phyloP scores from a whole-genome alignment of 176 grass and related monocot genomes.

The Oryza australiensis region DNA sequence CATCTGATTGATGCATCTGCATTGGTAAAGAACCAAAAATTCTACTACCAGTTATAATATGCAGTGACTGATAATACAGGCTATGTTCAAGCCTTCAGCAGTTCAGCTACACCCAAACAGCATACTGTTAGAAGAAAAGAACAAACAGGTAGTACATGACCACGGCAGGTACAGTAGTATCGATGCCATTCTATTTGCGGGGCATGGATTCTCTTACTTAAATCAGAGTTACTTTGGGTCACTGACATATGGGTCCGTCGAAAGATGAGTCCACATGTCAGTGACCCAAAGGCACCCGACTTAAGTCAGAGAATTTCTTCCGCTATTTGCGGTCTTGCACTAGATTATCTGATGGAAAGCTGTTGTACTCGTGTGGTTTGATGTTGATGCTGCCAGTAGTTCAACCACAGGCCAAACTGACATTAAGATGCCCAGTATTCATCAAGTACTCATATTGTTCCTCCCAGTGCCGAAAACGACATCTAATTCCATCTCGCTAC shows the following conservation, averaged over 20 bases:
- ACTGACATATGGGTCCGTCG: no score
- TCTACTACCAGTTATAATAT: background rate
- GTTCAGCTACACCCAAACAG: background rate
- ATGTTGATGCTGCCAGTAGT: background rate
- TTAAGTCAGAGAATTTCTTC: no score
- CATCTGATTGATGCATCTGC: conserved; percentile 21
- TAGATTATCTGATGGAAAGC: background rate
- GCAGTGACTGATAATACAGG: background rate
- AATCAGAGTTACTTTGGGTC: no score
- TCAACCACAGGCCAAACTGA: background rate
- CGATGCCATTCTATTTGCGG: background rate
- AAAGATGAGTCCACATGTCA: no score
- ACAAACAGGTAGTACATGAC: background rate
- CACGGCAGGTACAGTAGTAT: background rate
- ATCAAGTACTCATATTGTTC: no score
- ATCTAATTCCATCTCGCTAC: no score
- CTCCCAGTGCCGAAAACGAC: no score
- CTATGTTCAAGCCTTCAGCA: conserved; percentile 1
- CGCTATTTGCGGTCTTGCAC: background rate
- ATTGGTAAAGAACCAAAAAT: conserved; percentile 11
- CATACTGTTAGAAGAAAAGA: background rate
- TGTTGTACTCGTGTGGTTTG: background rate
- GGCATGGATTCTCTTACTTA: no score
- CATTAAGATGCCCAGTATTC: no score
- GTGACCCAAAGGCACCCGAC: no score